These are phyloP conservation scores for Chrysoporthe deuterocubensis DNA, from an alignment of 2,329 filamentous ascomycete genomes.

Conservation along the genomic window DNA sequence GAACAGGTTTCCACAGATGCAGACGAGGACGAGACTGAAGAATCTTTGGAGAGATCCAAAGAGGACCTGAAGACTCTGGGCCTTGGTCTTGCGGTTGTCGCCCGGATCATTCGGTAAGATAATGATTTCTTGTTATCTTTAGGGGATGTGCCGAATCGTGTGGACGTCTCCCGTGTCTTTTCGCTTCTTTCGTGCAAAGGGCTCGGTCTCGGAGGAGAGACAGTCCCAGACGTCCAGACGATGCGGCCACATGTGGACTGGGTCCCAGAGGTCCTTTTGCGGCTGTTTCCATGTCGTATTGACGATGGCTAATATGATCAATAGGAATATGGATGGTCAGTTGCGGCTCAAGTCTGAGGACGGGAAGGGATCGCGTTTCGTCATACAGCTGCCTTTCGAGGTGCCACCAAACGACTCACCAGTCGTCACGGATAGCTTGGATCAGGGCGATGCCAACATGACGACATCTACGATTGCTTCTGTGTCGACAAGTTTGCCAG, in stretches of 20 bases:
- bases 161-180: not conserved
- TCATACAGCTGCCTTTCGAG: slow-evolving; percentile 77
- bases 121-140: not conserved
- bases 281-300: not conserved
- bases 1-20: slow-evolving; percentile 60
- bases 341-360: slow-evolving; percentile 82
- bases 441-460: slow-evolving; percentile 18
- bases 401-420: slow-evolving; percentile 48
- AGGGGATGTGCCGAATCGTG: not conserved
- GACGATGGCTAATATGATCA: not conserved
- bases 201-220: not conserved
- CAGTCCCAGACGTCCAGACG: not conserved
- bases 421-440: not conserved
- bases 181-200: not conserved
- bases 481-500: slow-evolving; percentile 38
- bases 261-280: not conserved
- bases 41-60: slow-evolving; percentile 37
- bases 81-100: slow-evolving; percentile 85
- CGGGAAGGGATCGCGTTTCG: slow-evolving; percentile 80
- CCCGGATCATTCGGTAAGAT: slow-evolving; percentile 67
- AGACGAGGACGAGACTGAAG: slow-evolving; percentile 31
- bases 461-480: slow-evolving; percentile 37
- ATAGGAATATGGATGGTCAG: slow-evolving; percentile 83
- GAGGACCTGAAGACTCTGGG: slow-evolving; percentile 61
- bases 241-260: not conserved